Evolutionary conservation across 2,329 filamentous ascomycete genomes (phyloP), one percentile per base, ranked within the genome.

Genomic region (Piedraia hortae): DNA sequence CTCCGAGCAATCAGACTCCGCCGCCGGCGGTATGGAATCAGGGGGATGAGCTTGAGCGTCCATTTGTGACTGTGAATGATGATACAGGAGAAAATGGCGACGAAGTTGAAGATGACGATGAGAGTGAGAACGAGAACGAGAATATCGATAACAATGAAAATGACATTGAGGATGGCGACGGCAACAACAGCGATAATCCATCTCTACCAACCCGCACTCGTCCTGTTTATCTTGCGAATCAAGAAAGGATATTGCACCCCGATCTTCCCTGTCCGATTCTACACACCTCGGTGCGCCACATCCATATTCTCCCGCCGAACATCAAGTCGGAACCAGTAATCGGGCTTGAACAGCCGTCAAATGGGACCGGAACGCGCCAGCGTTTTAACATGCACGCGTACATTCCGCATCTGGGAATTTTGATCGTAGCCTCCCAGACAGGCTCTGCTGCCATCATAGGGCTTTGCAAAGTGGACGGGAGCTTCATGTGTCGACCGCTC

Each of bases 341-440:
- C n/a, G 39, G 42, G 2, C 40, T 51, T 24, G 41, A 37, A 6
- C 38, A 44, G 18, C 43, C 47, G 2, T n/a, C n/a, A n/a, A n/a
- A n/a, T n/a, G n/a, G n/a, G n/a, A n/a, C n/a, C n/a, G n/a, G n/a
- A n/a, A 30, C 45, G 4, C 33, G 30, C 12, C 38, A 41, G 23
- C 55, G 62, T 5, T 43, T 74, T 11, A 66, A 57, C 43, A 62
- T 72, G 52, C 43, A 62, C 16, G 46, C 56, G 0, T 54, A 65
- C 22, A 61, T 80, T 1, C 67, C 68, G 0, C 64, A 73, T 32
- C 48, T 85, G 1, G 66, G 55, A n/a, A 47, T 78, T 8, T 56
- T 78, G 5, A 49, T 74, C 3, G 47, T 68, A 1, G 73, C 57
- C 1, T 67, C 64, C 6, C 56, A 64, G n/a, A n/a, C n/a, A n/a